Base-by-base conservation (phyloP, 441 rosid genomes). In the Euphorbia corollata region DNA sequence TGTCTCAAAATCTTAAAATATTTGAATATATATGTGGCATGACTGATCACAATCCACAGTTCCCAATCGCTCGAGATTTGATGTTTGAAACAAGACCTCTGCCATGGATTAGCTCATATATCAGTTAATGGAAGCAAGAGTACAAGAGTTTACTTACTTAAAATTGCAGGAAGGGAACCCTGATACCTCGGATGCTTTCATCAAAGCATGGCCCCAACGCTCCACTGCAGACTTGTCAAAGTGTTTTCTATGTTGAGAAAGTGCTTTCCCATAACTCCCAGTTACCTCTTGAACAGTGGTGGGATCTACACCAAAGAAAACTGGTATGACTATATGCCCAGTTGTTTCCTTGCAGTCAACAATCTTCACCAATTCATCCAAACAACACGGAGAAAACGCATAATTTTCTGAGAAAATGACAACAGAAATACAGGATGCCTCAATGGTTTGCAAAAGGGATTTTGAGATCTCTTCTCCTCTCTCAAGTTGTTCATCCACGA, bases 301-400 rank as follows among this genome's bases (percentile, higher is more conserved):
- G 0, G 60, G 36, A 24, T 56, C 36, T 11, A 56, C 18, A 0
- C 36, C 6, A 1, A 11, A 56, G 8, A 81, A 81, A 19, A 81
- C 67, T 0, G 82, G 79, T 4, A 82, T 30, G 10, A 78, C 5
- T 2, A 60, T 71, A 5, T 43, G 54, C 0, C 47, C 63, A 27
- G 59, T 47, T 0, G 18, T 27, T 43, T 73, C 34, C n/a, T 6
- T 32, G 23, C 23, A 71, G 18, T 74, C 59, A 0, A 71, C 55
- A 32, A 80, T 80, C 22, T 77, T 75, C 39, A 19, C 68, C 67
- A 80, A 77, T 64, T 80, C 83, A 0, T 64, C 41, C 67, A 64
- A 64, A 43, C 66, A 61, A 24, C 65, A 61, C 5, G 11, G 15
- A 24, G 82, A 76, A 23, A 65, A 63, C 0, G 79, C 84, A 63